Conservation (phyloP, 331 rosid genomes). For the Malus hybrid region DNA sequence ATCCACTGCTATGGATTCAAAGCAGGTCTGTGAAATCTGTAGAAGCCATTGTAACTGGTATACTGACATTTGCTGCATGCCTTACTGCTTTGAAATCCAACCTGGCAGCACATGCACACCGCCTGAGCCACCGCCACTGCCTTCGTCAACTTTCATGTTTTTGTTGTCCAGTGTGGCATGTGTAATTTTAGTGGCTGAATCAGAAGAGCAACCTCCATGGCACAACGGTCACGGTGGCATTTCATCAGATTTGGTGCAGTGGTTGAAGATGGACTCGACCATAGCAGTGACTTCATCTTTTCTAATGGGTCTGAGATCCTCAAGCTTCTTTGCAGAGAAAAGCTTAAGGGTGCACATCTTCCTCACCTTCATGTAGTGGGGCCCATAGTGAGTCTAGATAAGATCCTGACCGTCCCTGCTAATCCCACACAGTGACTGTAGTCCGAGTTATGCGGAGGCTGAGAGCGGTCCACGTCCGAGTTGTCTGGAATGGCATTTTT, state of each 20-base stretch:
- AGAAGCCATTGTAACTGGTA: slow-evolving; percentile 9
- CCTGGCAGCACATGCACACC: slow-evolving; percentile 34
- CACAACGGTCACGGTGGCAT: too few relatives aligned
- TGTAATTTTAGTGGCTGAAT: too few relatives aligned
- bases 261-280: slow-evolving; percentile 54
- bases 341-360: slow-evolving; percentile 75
- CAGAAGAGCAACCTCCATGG: too few relatives aligned
- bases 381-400: slow-evolving; percentile 75
- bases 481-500: too few relatives aligned
- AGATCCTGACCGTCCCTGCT: slow-evolving; percentile 70
- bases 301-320: slow-evolving; percentile 47
- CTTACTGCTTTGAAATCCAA: slow-evolving; percentile 30
- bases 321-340: slow-evolving; percentile 52
- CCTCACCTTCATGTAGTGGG: slow-evolving; percentile 74
- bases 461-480: too few relatives aligned
- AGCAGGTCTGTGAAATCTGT: slow-evolving; percentile 15
- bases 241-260: slow-evolving; percentile 28
- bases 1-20: slow-evolving; percentile 4
- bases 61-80: slow-evolving; percentile 28
- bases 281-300: slow-evolving; percentile 72
- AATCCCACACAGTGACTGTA: too few relatives aligned
- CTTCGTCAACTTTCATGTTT: too few relatives aligned
- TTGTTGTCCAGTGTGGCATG: too few relatives aligned
- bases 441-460: too few relatives aligned
- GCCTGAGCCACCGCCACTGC: neutral